phyloP scores from a whole-genome alignment of 441 rosid genomes.

The Adansonia gregorii region DNA sequence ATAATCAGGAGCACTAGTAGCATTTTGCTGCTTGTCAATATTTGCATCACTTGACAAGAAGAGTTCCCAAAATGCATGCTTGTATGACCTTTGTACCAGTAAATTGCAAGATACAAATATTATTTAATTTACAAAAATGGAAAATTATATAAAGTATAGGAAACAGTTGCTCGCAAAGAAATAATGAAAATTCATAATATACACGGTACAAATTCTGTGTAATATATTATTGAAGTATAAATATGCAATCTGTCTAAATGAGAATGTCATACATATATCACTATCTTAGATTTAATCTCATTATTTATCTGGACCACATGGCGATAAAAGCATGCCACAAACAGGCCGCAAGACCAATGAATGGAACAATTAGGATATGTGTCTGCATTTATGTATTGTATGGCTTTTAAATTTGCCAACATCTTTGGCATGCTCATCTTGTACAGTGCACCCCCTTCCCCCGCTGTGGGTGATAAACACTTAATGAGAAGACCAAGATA shows the following conservation, averaged over 20 bases:
- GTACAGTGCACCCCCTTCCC: neutral
- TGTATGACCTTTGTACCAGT: slow-evolving; percentile 70
- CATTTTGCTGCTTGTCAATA: slow-evolving; percentile 46
- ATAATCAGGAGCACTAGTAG: slow-evolving; percentile 43
- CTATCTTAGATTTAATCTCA: neutral
- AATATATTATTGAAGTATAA: neutral
- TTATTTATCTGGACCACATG: neutral
- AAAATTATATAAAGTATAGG: neutral
- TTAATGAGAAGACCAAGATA: neutral
- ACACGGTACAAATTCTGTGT: neutral
- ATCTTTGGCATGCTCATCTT: neutral
- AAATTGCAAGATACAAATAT: slow-evolving; percentile 26
- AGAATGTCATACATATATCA: neutral
- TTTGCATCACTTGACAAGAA: slow-evolving; percentile 61
- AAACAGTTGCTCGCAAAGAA: neutral
- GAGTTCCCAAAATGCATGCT: slow-evolving; percentile 73
- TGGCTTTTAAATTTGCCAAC: neutral
- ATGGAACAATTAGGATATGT: neutral
- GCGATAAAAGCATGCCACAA: neutral
- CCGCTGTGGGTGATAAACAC: neutral
- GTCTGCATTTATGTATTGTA: neutral
- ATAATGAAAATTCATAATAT: neutral
- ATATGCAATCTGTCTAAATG: slow-evolving; percentile 12
- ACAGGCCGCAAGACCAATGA: neutral
- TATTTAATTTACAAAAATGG: slow-evolving; percentile 7